Evolutionary conservation across 352 stramenopile species (phyloP), one percentile per base, ranked within the genome.

Genomic region (Lagenidium sp.): DNA sequence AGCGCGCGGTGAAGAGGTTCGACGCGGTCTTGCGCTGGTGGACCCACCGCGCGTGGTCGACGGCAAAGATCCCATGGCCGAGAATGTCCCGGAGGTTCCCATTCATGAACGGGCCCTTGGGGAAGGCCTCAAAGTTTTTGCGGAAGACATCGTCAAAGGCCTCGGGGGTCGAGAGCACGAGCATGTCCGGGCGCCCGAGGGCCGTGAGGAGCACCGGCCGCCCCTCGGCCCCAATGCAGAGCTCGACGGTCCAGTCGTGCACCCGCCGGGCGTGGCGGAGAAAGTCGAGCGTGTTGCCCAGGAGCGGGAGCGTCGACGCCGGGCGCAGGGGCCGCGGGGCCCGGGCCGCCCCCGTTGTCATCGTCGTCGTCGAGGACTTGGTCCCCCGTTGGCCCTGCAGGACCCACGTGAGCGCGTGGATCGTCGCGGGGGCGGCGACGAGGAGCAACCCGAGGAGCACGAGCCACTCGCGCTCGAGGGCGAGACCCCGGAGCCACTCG

Each of bases 41-140:
- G 10, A 66, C 36, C 72, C 63, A 85, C 44, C 65, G 63, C 32
- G 47, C 47, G 10, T 57, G 36, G 29, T 81, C 65, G 0, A 73
- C 62, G 16, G 65, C 67, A 25, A 83, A 81, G 32, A 81, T 81
- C 19, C 62, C 67, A 26, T 81, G 53, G 23, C 68, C 59, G 2
- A 78, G 15, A 2, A 80, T 36, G 20, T 68, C 64, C 12, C 38
- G 40, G 2, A 74, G 44, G 6, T 55, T 53, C 21, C 55, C 50
- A 35, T 38, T 36, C 31, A 36, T 30, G 40, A 57, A 55, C 2
- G 53, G 29, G 28, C 56, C 77, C 55, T 93, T 93, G 2, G 60
- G 50, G 46, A 89, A 92, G 40, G 62, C 76, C 25, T 75, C 62
- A 39, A 90, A 94, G 16, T 89, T 58, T 18, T 55, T 78, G 42